Conservation (phyloP, 164 flowering plant species). For the Stephania yunnanensis region DNA sequence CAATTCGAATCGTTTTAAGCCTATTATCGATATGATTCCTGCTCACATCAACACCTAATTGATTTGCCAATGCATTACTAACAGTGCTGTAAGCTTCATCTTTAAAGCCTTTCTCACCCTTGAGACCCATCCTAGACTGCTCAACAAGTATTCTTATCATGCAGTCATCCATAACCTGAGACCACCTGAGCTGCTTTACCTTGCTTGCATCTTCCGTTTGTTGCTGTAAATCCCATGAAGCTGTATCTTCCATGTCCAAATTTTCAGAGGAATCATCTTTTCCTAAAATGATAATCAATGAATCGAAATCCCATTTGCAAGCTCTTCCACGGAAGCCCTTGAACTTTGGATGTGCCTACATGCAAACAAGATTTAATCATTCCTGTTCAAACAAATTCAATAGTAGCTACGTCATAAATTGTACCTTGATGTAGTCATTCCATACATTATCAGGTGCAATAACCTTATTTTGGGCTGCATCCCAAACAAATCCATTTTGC, state of each 20-base stretch:
- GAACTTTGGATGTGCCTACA: constrained; percentile 8
- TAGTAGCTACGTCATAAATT: neutral
- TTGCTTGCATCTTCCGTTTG: neutral
- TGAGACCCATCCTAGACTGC: constrained; percentile 9
- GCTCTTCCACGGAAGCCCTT: constrained; percentile 13
- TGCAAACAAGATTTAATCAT: neutral
- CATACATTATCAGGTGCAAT: constrained; percentile 6
- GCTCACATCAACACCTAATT: constrained; percentile 10
- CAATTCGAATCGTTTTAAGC: constrained; percentile 11
- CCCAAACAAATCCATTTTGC: constrained; percentile 11
- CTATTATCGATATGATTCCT: constrained; percentile 14
- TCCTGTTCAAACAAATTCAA: neutral
- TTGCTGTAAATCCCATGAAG: neutral
- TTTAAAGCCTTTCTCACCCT: constrained; percentile 8
- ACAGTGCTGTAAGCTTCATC: constrained; percentile 8
- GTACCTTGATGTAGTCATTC: constrained; percentile 14
- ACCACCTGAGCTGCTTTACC: constrained; percentile 11
- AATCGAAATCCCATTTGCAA: constrained; percentile 13
- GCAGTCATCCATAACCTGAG: constrained; percentile 14
- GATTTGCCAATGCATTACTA: constrained; percentile 6
- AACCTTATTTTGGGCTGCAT: constrained; percentile 3
- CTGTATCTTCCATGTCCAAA: neutral
- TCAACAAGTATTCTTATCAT: constrained; percentile 8
- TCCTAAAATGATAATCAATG: constrained; percentile 7
- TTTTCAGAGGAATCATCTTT: neutral